Conservation (phyloP, 2,329 filamentous ascomycete genomes). For the Pestalotiopsis sp. region DNA sequence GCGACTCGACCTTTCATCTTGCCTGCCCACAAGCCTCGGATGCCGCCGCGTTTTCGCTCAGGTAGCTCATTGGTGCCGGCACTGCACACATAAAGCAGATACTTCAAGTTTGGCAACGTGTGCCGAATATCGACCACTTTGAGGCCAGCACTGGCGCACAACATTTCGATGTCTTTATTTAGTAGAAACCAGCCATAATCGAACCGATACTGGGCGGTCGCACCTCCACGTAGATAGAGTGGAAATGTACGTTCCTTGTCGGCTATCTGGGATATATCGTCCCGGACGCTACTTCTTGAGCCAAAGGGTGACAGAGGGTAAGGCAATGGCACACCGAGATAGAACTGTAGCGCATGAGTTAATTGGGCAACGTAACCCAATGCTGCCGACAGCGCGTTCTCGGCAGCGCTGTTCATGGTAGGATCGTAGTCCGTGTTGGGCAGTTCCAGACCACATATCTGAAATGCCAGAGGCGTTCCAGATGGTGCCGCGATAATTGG, state of each 20-base stretch:
- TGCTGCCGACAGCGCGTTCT: constrained; percentile 76
- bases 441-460: constrained; percentile 74
- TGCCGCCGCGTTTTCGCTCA: constrained; percentile 60
- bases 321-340: constrained; percentile 75
- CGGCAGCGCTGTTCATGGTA: constrained; percentile 46
- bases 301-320: constrained; percentile 75
- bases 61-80: constrained; percentile 69
- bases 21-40: constrained; percentile 57
- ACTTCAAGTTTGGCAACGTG: constrained; percentile 90
- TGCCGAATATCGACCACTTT: constrained; percentile 87
- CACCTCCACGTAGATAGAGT: constrained; percentile 67
- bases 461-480: constrained; percentile 71
- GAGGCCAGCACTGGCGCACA: constrained; percentile 66
- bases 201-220: constrained; percentile 80
- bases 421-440: constrained; percentile 78
- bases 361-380: constrained; percentile 79
- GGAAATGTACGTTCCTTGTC: constrained; percentile 70
- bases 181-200: constrained; percentile 96
- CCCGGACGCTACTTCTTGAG: constrained; percentile 68
- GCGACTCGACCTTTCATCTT: constrained; percentile 38
- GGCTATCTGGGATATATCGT: constrained; percentile 54
- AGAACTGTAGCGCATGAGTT: constrained; percentile 75
- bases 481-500: constrained; percentile 67
- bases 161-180: constrained; percentile 86
- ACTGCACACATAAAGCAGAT: constrained; percentile 84